These are phyloP conservation scores for Naganishia kalamii DNA, from an alignment of 768 basidiomycete species.

Conservation along the genomic window DNA sequence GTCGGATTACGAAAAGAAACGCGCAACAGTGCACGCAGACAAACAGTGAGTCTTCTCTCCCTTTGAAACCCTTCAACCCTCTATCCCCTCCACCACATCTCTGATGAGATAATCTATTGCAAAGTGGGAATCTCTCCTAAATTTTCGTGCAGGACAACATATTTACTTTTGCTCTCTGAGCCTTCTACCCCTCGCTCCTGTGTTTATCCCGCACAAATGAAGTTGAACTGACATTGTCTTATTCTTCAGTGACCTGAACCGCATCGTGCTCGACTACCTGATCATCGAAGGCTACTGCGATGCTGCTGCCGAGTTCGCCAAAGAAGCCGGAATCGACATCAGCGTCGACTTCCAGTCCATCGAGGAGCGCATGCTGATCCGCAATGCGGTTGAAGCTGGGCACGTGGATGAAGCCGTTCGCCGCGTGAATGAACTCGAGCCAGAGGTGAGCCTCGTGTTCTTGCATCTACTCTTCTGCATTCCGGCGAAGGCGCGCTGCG, in stretches of 20 bases:
- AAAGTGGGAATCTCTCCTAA: slow-evolving; percentile 99
- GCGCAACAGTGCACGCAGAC: not conserved
- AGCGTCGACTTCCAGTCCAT: slow-evolving; percentile 81
- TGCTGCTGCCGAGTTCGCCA: slow-evolving; percentile 88
- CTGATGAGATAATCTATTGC: slow-evolving; percentile 59
- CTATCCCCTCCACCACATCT: slow-evolving; percentile 23
- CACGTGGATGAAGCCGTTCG: slow-evolving; percentile 92
- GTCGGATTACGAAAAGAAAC: not conserved
- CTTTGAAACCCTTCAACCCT: slow-evolving; percentile 6
- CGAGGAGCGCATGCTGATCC: slow-evolving; percentile 87
- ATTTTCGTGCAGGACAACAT: slow-evolving; percentile 55
- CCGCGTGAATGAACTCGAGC: slow-evolving; percentile 90
- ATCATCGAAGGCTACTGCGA: slow-evolving; percentile 96
- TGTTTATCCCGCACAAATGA: not conserved
- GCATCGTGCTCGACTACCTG: slow-evolving; percentile 93
- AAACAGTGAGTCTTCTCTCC: slow-evolving; percentile 21
- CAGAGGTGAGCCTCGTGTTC: slow-evolving; percentile 66
- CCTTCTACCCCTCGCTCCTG: slow-evolving; percentile 26
- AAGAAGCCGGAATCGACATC: slow-evolving; percentile 56
- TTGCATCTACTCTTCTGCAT: not conserved
- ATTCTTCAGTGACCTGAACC: slow-evolving; percentile 72
- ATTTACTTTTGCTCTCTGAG: slow-evolving; percentile 71
- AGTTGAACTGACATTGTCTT: slow-evolving; percentile 3
- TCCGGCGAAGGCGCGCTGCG: not conserved
- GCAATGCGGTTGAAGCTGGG: slow-evolving; percentile 86